A percentile compares a stretch with the other conserved stretches of the same genome.
Conservation (phyloP, 441 rosid species). For the Corymbia citriodora region DNA sequence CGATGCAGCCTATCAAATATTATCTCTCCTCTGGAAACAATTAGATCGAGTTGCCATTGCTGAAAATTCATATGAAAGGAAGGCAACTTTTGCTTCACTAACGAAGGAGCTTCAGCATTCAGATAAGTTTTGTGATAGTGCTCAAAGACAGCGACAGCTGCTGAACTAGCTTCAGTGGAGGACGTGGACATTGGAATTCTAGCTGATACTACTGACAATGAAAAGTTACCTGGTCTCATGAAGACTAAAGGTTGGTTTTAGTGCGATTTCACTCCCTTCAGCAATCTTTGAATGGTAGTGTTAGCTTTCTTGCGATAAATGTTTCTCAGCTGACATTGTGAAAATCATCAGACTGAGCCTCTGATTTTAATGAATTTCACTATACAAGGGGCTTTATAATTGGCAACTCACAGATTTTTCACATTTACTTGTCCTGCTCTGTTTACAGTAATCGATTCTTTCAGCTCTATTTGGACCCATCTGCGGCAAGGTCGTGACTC, state of each 20-base stretch:
- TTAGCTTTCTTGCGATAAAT: not conserved
- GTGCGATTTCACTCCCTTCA: not conserved
- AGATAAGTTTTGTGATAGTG: slow-evolving; percentile 2
- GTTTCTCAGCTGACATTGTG: not conserved
- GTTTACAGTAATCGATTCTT: not conserved
- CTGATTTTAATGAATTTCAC: not conserved
- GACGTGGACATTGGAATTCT: not conserved
- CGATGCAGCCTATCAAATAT: slow-evolving; percentile 49
- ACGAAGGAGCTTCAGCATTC: slow-evolving; percentile 14
- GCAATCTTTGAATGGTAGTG: not conserved
- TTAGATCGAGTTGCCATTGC: slow-evolving; percentile 16
- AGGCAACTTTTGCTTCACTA: slow-evolving; percentile 6
- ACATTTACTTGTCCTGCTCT: not conserved
- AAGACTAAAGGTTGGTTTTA: slow-evolving; percentile 26
- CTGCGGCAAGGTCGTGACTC: not conserved
- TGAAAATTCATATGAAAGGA: slow-evolving; percentile 2
- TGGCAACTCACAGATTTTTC: not conserved
- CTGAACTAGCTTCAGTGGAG: slow-evolving; percentile 9
- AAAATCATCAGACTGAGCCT: slow-evolving; percentile 19
- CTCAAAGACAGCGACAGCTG: not conserved
- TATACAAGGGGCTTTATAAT: not conserved
- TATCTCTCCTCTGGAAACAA: slow-evolving; percentile 62
- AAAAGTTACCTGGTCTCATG: not conserved
- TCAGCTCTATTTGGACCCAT: not conserved
- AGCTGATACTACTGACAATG: not conserved